Conservation (phyloP, 768 basidiomycete species). For the Cystobasidium tubakii region DNA sequence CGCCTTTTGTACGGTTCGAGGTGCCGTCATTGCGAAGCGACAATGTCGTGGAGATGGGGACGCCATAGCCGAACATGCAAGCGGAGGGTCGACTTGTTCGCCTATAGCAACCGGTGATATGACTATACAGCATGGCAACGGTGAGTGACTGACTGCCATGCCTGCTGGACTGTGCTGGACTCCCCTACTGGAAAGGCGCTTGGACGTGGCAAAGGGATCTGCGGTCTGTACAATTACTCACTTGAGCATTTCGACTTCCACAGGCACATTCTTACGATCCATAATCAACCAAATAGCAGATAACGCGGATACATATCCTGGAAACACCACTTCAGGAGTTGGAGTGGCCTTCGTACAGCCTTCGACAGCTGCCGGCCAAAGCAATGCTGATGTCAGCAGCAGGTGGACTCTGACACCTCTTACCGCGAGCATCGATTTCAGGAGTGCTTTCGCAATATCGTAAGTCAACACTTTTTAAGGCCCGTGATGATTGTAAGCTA, state of each 20-base stretch:
- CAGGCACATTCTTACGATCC: background rate
- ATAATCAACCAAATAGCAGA: slow-evolving; percentile 5
- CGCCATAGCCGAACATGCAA: background rate
- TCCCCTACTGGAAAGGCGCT: background rate
- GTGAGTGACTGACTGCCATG: background rate
- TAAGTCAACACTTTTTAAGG: background rate
- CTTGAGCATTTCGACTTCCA: background rate
- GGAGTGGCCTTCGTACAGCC: background rate
- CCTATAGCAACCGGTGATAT: background rate
- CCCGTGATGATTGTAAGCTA: too few relatives aligned
- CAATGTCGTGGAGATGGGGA: background rate
- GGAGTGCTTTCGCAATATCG: slow-evolving; percentile 5
- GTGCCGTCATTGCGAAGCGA: background rate
- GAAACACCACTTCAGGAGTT: background rate
- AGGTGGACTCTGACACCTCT: slow-evolving; percentile 1
- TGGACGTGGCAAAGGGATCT: background rate
- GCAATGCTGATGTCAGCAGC: background rate
- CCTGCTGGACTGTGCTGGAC: background rate
- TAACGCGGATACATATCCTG: background rate
- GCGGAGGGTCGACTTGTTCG: background rate
- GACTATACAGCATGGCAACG: background rate
- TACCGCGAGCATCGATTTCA: background rate
- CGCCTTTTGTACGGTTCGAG: background rate
- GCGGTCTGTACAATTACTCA: too few relatives aligned
- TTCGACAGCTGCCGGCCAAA: background rate